phyloP scores from a whole-genome alignment of 345 rosid genomes.

The Euphorbia tirucalli region DNA sequence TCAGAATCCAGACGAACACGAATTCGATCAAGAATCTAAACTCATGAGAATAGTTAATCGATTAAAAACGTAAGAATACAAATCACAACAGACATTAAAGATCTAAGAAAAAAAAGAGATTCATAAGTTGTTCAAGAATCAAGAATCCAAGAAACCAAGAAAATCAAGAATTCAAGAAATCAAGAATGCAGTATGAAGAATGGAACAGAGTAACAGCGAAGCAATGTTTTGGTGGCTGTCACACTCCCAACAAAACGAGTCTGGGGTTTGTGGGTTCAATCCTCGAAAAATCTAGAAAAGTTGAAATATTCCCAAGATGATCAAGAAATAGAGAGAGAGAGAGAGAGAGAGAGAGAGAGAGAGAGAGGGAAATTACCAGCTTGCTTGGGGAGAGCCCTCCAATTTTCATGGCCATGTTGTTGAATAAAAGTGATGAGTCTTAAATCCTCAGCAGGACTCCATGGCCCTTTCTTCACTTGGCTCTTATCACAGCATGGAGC shows the following conservation, averaged over 20 bases:
- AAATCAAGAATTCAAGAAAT: neutral
- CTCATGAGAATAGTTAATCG: too few relatives aligned
- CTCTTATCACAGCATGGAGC: constrained; percentile 89
- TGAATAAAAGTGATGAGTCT: constrained; percentile 76
- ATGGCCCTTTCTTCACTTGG: constrained; percentile 89
- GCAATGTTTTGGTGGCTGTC: too few relatives aligned
- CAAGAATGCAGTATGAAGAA: neutral
- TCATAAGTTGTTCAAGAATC: too few relatives aligned
- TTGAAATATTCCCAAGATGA: too few relatives aligned
- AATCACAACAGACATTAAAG: too few relatives aligned
- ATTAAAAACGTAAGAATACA: too few relatives aligned
- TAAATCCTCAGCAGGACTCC: constrained; percentile 88
- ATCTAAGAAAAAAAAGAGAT: too few relatives aligned
- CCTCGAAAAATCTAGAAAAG: neutral
- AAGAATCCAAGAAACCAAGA: neutral
- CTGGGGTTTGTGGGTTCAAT: too few relatives aligned
- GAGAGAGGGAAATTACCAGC: constrained; percentile 52
- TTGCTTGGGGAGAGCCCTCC: constrained; percentile 91
- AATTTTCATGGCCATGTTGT: constrained; percentile 80
- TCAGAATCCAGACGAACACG: too few relatives aligned
- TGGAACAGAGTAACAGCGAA: too few relatives aligned
- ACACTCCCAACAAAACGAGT: too few relatives aligned
- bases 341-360: neutral
- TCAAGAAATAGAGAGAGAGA: neutral
- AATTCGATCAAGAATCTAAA: too few relatives aligned